phyloP scores from a whole-genome alignment of 345 rosid genomes.

The Lumnitzera littorea region DNA sequence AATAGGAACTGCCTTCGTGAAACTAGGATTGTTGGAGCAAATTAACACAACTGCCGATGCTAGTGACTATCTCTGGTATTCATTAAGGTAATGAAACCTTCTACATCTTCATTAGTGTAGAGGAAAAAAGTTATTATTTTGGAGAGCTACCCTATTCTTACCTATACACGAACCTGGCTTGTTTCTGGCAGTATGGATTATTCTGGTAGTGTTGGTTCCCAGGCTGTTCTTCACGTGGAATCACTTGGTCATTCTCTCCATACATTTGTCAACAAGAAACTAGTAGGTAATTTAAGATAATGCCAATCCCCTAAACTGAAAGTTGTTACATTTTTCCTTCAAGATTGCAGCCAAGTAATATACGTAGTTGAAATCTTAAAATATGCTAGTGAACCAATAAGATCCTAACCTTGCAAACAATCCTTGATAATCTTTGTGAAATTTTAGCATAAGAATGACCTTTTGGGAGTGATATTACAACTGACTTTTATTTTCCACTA shows the following conservation, averaged over 20 bases:
- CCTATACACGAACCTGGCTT: slow-evolving; percentile 3
- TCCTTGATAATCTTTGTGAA: no score
- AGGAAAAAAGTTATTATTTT: no score
- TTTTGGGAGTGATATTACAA: no score
- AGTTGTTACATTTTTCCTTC: no score
- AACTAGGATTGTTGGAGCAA: slow-evolving; percentile 75
- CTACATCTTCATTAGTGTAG: background rate
- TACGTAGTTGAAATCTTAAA: no score
- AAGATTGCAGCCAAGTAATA: no score
- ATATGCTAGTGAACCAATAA: no score
- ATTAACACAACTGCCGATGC: slow-evolving; percentile 78
- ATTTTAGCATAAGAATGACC: no score
- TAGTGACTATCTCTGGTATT: slow-evolving; percentile 94
- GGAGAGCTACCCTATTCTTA: background rate
- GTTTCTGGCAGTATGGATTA: slow-evolving; percentile 7
- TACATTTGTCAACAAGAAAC: slow-evolving; percentile 74
- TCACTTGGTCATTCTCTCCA: slow-evolving; percentile 85
- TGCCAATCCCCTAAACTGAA: no score
- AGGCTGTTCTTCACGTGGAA: slow-evolving; percentile 61
- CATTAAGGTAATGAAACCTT: slow-evolving; percentile 45
- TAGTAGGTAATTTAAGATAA: slow-evolving; percentile 39
- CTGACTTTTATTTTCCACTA: no score
- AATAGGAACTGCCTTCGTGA: slow-evolving; percentile 47
- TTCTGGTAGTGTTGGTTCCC: slow-evolving; percentile 39
- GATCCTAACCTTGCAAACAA: no score